Conservation (phyloP, 805 yeast species). For the Grigorovia humatica region DNA sequence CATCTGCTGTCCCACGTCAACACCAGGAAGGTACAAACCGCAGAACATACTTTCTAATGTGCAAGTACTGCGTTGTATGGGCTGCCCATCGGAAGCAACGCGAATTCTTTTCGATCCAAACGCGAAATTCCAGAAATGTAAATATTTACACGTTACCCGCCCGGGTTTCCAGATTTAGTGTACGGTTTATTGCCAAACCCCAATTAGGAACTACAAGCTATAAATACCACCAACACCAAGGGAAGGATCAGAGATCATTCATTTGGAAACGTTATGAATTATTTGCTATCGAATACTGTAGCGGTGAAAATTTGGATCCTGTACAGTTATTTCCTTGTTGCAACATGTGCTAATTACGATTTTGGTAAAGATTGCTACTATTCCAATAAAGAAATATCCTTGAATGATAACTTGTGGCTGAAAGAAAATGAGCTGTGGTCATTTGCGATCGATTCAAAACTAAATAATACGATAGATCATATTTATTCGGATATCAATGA, state of each 20-base stretch:
- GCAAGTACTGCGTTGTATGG: no score
- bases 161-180: neutral
- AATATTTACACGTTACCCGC: neutral
- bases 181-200: neutral
- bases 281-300: neutral
- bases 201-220: no score
- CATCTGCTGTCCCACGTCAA: no score
- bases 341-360: neutral
- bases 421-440: slow-evolving; percentile 5
- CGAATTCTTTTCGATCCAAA: no score
- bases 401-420: neutral
- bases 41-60: no score
- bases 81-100: no score
- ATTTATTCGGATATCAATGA: neutral
- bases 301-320: neutral
- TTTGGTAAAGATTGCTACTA: neutral
- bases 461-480: neutral
- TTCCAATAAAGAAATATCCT: neutral
- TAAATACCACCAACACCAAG: no score
- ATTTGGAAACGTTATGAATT: neutral
- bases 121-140: no score
- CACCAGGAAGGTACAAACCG: no score
- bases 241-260: no score
- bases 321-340: neutral
- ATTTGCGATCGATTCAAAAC: slow-evolving; percentile 1